phyloP scores from a whole-genome alignment of 169 alveolate genomes.

The Plasmodium gonderi region DNA sequence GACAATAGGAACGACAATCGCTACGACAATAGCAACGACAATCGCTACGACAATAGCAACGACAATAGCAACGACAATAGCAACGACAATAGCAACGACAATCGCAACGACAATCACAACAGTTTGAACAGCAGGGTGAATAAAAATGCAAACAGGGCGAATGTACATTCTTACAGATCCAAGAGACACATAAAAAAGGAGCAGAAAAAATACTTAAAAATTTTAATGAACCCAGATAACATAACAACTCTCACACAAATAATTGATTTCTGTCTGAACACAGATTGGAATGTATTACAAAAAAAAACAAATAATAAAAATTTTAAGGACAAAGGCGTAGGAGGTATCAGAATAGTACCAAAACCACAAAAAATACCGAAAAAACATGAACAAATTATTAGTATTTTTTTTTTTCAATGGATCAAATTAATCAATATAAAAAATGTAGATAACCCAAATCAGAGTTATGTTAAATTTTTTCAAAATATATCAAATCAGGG shows the following conservation, averaged over 20 bases:
- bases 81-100: too few relatives aligned
- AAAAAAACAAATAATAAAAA: slow-evolving; percentile 17
- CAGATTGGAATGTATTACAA: slow-evolving; percentile 65
- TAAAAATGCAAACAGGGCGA: background rate
- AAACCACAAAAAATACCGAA: slow-evolving; percentile 80
- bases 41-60: too few relatives aligned
- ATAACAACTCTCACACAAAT: slow-evolving; percentile 74
- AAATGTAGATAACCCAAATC: slow-evolving; percentile 77
- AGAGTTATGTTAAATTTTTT: slow-evolving; percentile 85
- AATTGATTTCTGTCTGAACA: slow-evolving; percentile 56
- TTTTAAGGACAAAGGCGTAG: slow-evolving; percentile 78
- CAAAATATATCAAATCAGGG: slow-evolving; percentile 89
- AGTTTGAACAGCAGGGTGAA: slow-evolving; percentile 57
- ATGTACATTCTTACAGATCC: background rate
- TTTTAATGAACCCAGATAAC: slow-evolving; percentile 46
- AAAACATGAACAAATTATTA: slow-evolving; percentile 80
- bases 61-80: too few relatives aligned
- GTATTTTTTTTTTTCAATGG: slow-evolving; percentile 81
- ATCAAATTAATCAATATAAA: slow-evolving; percentile 75
- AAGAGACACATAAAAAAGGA: background rate
- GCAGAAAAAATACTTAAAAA: slow-evolving; percentile 16
- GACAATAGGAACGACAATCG: background rate
- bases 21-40: too few relatives aligned
- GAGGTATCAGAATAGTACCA: slow-evolving; percentile 83
- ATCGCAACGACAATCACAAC: background rate